A percentile compares a stretch with the other conserved stretches of the same genome.
Conservation (phyloP, 331 rosid species). For the Malus hybrid region DNA sequence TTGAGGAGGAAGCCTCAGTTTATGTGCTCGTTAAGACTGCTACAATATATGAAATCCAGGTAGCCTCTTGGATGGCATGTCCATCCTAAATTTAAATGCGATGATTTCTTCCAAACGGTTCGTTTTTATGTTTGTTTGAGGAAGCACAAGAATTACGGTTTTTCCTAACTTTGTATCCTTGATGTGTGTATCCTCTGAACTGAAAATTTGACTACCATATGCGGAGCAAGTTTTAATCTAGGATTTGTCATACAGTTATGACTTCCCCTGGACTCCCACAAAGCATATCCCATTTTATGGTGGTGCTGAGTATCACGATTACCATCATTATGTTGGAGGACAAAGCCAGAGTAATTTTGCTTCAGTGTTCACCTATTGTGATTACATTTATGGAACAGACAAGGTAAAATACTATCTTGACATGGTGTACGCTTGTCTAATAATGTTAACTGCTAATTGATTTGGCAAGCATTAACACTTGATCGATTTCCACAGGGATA, state of each 20-base stretch:
- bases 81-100: background rate
- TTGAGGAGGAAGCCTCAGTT: constrained; percentile 1
- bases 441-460: constrained; percentile 13
- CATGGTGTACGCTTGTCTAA: background rate
- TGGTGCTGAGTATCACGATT: constrained; percentile 94
- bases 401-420: constrained; percentile 47
- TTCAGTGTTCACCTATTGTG: constrained; percentile 95
- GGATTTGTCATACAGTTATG: constrained; percentile 49
- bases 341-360: constrained; percentile 96
- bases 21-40: constrained; percentile 5
- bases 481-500: constrained; percentile 59
- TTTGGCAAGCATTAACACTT: constrained; percentile 20
- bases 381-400: constrained; percentile 94
- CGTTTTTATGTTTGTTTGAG: background rate
- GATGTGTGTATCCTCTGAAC: constrained; percentile 4
- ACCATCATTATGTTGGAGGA: constrained; percentile 96
- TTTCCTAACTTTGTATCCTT: background rate
- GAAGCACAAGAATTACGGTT: background rate
- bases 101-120: background rate
- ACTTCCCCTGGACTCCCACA: constrained; percentile 78
- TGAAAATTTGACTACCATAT: constrained; percentile 8
- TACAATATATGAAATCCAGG: background rate
- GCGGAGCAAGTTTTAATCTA: constrained; percentile 5
- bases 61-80: background rate
- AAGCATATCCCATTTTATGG: constrained; percentile 89